Base-by-base conservation (phyloP, 371 early-diverging fungal genomes). In the Mucor irregularis region DNA sequence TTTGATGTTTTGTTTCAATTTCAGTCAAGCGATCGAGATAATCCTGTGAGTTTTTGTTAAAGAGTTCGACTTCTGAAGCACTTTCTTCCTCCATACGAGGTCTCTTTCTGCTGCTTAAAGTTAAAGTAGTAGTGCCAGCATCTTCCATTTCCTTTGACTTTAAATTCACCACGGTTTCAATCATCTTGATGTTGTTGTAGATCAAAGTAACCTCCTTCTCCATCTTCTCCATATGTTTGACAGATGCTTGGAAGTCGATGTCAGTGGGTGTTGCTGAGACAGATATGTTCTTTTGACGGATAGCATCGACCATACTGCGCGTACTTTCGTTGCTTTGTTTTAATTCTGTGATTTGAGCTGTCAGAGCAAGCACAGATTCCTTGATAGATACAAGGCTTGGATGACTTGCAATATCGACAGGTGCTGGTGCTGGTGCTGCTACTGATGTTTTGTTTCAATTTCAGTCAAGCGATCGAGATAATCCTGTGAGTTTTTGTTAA, bases 21-120 rank as follows among this genome's bases (percentile, higher is more conserved):
- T 61, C 47, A 29, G 21, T 10, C n/a, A 53, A n/a, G 34, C 50
- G 9, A 11, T 34, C 14, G 26, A 19, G 3, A 59, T 35, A 13
- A 19, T 28, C 10, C 28, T 38, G 13, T 19, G 34, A 13, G 3
- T 35, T 42, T 21, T 14, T 24, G 8, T 55, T 39, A 0, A 9
- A 6, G 24, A 11, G 33, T 13, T 33, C 13, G 11, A 28, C 30
- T 2, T 31, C 45, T 6, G 33, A 14, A 14, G 22, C 28, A 25
- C 10, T 17, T 6, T 42, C 53, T 5, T 21, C 21, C 11, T 38
- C 48, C 9, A 35, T 4, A 52, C 56, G 16, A 1, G 44, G 31
- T 47, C 59, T 49, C 45, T 64, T 58, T 55, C 56, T 37, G 11
- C n/a, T n/a, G n/a, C n/a, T n/a, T n/a, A n/a, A n/a, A n/a, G n/a